Conservation (phyloP, 2,329 filamentous ascomycete genomes). For the Tolypocladium paradoxum region DNA sequence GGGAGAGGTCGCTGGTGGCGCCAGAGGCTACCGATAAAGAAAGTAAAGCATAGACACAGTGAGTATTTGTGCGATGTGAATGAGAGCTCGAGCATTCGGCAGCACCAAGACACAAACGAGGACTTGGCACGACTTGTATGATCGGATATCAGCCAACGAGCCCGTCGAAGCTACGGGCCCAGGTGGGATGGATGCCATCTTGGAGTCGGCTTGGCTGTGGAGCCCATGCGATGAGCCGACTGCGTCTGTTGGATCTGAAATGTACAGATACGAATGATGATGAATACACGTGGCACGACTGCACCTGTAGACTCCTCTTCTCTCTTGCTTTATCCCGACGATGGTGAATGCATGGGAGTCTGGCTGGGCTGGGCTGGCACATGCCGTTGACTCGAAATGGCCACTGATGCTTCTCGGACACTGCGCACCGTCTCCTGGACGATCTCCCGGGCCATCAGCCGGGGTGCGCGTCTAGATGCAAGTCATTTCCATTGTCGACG, state of each 20-base stretch:
- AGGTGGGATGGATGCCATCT: not conserved
- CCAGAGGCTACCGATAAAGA: conserved; percentile 20
- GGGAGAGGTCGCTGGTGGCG: conserved; percentile 53
- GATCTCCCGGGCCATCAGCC: no score
- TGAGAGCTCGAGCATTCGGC: not conserved
- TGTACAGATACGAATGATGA: conserved; percentile 6
- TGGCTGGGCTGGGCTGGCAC: no score
- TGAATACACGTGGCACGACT: conserved; percentile 1
- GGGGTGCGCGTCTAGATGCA: no score
- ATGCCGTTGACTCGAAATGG: no score
- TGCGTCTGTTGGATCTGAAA: conserved; percentile 5
- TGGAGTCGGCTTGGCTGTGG: not conserved
- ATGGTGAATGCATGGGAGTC: no score
- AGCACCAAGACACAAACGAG: not conserved
- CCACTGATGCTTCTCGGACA: no score
- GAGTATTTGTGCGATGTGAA: not conserved
- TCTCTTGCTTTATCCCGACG: not conserved
- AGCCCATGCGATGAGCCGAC: not conserved
- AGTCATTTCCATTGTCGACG: no score
- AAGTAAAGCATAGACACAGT: conserved; percentile 15
- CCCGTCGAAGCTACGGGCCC: not conserved
- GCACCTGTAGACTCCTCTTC: not conserved
- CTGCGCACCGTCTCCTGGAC: no score
- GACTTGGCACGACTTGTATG: not conserved
- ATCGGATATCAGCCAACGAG: not conserved